These are phyloP conservation scores for Fusarium tuaranense DNA, from an alignment of 2,329 filamentous ascomycete species.

Conservation along the genomic window DNA sequence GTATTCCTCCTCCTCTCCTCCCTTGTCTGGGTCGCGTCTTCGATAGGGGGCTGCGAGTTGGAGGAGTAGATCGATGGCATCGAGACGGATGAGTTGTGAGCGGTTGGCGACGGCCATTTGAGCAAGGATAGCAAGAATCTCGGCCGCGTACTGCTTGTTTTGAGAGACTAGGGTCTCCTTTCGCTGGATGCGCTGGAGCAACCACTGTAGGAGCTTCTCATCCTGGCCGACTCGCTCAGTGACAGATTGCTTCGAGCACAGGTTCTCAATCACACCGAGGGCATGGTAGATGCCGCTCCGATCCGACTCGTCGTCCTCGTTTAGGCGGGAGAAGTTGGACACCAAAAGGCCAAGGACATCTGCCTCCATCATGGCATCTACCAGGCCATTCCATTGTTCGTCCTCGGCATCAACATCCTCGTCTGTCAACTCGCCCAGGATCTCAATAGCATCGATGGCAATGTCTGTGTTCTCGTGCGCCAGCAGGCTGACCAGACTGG, in stretches of 20 bases:
- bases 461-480: slow-evolving; percentile 98
- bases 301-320: slow-evolving; percentile 80
- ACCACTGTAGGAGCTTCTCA: slow-evolving; percentile 77
- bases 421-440: slow-evolving; percentile 90
- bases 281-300: slow-evolving; percentile 89
- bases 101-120: slow-evolving; percentile 79
- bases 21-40: slow-evolving; percentile 85
- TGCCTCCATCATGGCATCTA: slow-evolving; percentile 73
- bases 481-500: slow-evolving; percentile 81
- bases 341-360: slow-evolving; percentile 81
- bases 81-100: slow-evolving; percentile 69
- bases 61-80: slow-evolving; percentile 83
- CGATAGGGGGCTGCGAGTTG: slow-evolving; percentile 88
- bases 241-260: slow-evolving; percentile 77
- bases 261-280: slow-evolving; percentile 84
- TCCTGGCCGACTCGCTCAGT: slow-evolving; percentile 80
- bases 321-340: slow-evolving; percentile 81
- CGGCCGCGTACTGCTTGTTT: slow-evolving; percentile 95
- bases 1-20: slow-evolving; percentile 92
- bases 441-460: slow-evolving; percentile 89
- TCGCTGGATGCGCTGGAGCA: slow-evolving; percentile 78
- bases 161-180: slow-evolving; percentile 79
- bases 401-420: slow-evolving; percentile 89
- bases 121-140: slow-evolving; percentile 89
- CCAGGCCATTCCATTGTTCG: slow-evolving; percentile 83